Base-by-base conservation (phyloP, 2,329 filamentous ascomycete genomes). In the Onygena corvina region DNA sequence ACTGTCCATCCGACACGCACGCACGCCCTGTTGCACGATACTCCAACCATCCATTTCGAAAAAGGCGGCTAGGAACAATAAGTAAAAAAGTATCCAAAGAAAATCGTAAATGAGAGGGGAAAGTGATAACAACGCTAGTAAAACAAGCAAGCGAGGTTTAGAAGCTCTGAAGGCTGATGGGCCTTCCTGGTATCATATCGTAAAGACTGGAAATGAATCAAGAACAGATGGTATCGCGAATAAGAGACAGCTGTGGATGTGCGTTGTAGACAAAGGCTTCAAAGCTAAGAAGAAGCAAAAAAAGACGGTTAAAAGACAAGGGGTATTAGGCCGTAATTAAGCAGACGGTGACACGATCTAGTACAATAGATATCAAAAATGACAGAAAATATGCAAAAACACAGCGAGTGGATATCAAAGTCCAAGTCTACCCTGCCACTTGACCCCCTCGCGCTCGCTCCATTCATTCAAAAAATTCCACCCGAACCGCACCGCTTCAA, bases 401-500 rank as follows among this genome's bases (percentile, higher is more conserved):
- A 35, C n/a, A 11, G n/a, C 16, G 18, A 25, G 16, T 9, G 35
- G 7, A 11, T 33, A 14, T 63, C 59, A 71, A 56, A 71, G 57
- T 52, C 59, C 61, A 48, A 71, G 59, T 40, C 63, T 64, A 38
- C 64, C 63, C 50, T 63, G 62, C 69, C 68, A 73, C 7, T 67
- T 62, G 12, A 74, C 59, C 11, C 62, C 64, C 59, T 75, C 69
- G 49, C 65, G 70, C 47, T 60, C 58, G 42, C 67, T 68, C 68
- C 70, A 76, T 51, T 73, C 69, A 14, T 61, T 61, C 52, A 76
- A 54, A 35, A 73, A 60, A n/a, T 60, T 59, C 54, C 63, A 62
- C 6, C 66, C 67, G 55, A 73, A 72, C 3, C 66, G 62, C 7
- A 71, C 67, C 7, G 67, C 67, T 53, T 75, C 71, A 16, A 70